Conservation (phyloP, 164 flowering plant genomes). For the Aristolochia fimbriata region DNA sequence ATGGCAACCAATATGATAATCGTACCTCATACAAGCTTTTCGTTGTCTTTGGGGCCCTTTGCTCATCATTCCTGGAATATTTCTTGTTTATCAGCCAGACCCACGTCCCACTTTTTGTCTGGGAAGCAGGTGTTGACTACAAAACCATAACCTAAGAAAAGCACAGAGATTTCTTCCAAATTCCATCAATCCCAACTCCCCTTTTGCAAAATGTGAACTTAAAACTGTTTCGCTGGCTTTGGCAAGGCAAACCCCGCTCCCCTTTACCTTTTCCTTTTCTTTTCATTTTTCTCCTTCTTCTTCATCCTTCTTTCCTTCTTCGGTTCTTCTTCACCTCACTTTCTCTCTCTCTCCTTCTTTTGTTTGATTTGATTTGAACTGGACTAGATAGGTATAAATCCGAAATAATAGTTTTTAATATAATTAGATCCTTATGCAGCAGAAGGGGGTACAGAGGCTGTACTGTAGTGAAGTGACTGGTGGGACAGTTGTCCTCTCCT, state of each 20-base stretch:
- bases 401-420: neutral
- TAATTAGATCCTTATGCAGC: slow-evolving; percentile 19
- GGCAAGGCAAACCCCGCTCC: neutral
- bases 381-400: slow-evolving; percentile 2
- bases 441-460: slow-evolving; percentile 32
- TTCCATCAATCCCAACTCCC: neutral
- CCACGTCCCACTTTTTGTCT: slow-evolving; percentile 48
- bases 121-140: slow-evolving; percentile 53
- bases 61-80: slow-evolving; percentile 54
- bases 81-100: slow-evolving; percentile 29
- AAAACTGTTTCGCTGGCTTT: neutral
- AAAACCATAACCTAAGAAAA: slow-evolving; percentile 7
- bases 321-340: too few relatives aligned
- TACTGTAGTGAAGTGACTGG: slow-evolving; percentile 53
- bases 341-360: neutral
- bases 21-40: slow-evolving; percentile 8
- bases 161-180: slow-evolving; percentile 4
- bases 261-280: neutral
- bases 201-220: neutral
- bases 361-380: slow-evolving; percentile 3
- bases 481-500: slow-evolving; percentile 36
- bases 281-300: too few relatives aligned
- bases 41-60: slow-evolving; percentile 25
- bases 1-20: slow-evolving; percentile 3
- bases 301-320: too few relatives aligned